These are phyloP conservation scores for Saccharomycopsis sp. DNA, from an alignment of 805 yeast species.

Conservation along the genomic window DNA sequence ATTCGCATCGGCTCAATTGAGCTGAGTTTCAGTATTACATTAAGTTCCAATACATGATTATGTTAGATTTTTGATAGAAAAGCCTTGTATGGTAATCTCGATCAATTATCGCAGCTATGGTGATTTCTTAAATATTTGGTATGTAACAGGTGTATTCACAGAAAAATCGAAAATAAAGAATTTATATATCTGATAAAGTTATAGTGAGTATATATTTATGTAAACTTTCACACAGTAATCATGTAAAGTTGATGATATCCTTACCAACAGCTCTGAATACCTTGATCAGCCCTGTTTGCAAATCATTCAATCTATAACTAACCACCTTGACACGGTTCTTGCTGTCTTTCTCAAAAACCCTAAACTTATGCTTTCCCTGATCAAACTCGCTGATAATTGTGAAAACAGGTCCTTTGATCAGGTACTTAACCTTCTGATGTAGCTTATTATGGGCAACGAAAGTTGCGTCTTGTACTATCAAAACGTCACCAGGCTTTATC, in stretches of 20 bases:
- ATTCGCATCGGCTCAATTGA: background rate
- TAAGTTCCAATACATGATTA: too few species aligned
- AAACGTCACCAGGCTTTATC: constrained; percentile 70
- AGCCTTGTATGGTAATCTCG: too few species aligned
- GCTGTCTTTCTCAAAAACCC: constrained; percentile 52
- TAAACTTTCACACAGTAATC: background rate
- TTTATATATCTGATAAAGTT: too few species aligned
- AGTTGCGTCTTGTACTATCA: constrained; percentile 67
- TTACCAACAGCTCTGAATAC: constrained; percentile 77
- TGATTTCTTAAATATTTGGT: background rate
- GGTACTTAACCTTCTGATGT: constrained; percentile 48
- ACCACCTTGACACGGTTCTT: constrained; percentile 47
- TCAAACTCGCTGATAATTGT: constrained; percentile 72
- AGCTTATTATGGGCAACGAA: constrained; percentile 60
- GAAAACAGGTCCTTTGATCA: constrained; percentile 52
- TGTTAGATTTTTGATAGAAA: too few species aligned
- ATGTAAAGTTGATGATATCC: constrained; percentile 25
- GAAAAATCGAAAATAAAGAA: too few species aligned
- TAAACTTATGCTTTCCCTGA: constrained; percentile 58
- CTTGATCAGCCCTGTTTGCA: constrained; percentile 71
- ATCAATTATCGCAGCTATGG: too few species aligned
- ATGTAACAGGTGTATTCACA: background rate
- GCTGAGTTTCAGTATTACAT: too few species aligned
- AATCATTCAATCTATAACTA: constrained; percentile 60
- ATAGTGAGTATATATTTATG: too few species aligned